phyloP scores from a whole-genome alignment of 2,329 filamentous ascomycete species.

The Colletotrichum destructivum region DNA sequence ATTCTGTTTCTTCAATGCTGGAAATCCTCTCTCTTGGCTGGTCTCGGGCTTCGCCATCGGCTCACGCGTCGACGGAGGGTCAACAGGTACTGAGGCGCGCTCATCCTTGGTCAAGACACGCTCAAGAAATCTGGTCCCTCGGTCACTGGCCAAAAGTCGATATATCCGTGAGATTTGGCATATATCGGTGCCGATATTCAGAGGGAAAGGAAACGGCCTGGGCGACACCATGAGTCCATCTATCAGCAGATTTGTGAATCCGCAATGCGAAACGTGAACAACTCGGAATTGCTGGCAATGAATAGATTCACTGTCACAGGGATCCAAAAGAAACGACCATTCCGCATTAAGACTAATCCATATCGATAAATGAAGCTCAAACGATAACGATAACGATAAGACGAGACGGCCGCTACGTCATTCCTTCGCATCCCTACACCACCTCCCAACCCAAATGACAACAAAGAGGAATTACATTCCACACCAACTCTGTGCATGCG shows the following conservation, averaged over 20 bases:
- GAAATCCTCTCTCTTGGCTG: slow-evolving; percentile 14
- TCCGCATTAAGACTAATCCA: slow-evolving; percentile 18
- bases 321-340: neutral
- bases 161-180: slow-evolving; percentile 78
- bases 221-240: slow-evolving; percentile 22
- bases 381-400: slow-evolving; percentile 40
- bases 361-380: slow-evolving; percentile 13
- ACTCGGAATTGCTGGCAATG: neutral
- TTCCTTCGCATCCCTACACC: neutral
- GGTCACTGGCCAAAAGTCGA: slow-evolving; percentile 65
- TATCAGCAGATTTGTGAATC: neutral
- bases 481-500: slow-evolving; percentile 7
- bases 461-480: slow-evolving; percentile 14
- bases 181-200: slow-evolving; percentile 85
- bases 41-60: no score
- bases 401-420: slow-evolving; percentile 32
- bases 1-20: slow-evolving; percentile 34
- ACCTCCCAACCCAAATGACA: slow-evolving; percentile 5
- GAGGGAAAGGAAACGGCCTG: slow-evolving; percentile 71
- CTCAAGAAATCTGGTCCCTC: slow-evolving; percentile 61
- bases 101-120: slow-evolving; percentile 64
- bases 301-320: slow-evolving; percentile 9
- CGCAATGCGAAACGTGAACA: neutral
- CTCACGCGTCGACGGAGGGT: slow-evolving; percentile 21
- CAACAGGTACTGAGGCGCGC: slow-evolving; percentile 44